These are phyloP conservation scores for Rhododendron griersonianum DNA, from an alignment of 148 eudicot genomes.

Conservation along the genomic window DNA sequence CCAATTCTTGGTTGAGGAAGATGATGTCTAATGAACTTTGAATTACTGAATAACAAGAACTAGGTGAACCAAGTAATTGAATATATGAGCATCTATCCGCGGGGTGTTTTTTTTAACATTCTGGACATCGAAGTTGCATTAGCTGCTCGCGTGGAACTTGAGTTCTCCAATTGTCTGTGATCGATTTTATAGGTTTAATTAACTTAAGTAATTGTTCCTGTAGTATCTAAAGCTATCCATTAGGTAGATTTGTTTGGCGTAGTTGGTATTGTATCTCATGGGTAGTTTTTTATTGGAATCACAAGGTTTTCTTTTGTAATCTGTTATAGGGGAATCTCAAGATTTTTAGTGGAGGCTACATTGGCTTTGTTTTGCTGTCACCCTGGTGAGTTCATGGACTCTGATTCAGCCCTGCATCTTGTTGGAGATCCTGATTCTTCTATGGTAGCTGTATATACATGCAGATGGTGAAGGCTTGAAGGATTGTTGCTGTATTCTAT, in stretches of 20 bases:
- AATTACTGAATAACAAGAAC: not conserved
- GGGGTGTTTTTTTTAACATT: not conserved
- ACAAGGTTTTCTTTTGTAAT: not conserved
- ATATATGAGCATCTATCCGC: not conserved
- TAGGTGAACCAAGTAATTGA: not conserved
- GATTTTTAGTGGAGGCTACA: not conserved
- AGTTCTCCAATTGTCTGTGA: not conserved
- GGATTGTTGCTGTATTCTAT: not conserved
- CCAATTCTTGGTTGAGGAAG: not conserved
- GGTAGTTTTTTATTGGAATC: not conserved
- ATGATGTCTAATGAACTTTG: too few species aligned
- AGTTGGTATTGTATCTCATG: not conserved
- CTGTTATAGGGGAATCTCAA: not conserved
- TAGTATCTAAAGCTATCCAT: too few species aligned
- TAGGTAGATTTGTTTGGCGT: not conserved
- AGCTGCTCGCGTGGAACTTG: not conserved
- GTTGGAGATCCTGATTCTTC: not conserved
- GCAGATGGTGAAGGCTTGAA: not conserved
- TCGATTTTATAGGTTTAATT: not conserved
- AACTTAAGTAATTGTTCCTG: too few species aligned
- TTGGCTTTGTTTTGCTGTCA: not conserved
- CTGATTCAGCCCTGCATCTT: not conserved
- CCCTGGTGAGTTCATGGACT: not conserved
- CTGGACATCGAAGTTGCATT: not conserved
- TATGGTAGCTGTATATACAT: not conserved